Base-by-base conservation (phyloP, 139 green algal genomes). In the Microglena sp. region DNA sequence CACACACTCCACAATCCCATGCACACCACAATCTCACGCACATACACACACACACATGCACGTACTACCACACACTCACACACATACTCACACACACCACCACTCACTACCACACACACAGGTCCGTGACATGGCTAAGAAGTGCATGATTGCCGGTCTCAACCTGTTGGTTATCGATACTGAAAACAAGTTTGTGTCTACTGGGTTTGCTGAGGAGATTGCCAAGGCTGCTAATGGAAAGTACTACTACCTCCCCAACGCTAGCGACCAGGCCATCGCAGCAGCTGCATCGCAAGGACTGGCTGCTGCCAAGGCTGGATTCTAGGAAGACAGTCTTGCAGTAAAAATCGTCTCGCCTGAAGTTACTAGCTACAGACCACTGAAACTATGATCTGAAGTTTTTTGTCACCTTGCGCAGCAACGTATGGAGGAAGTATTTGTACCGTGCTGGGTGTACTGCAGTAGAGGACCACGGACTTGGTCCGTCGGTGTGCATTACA, bases 161-260 rank as follows among this genome's bases (percentile, higher is more conserved):
- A 81, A 95, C 64, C 73, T 98, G 74, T 81, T 99, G 55, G 93
- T 99, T 34, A 99, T 99, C 58, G 94, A 99, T 84, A 99, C 90
- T 27, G 93, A 97, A 73, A 97, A 97, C 83, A 96, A 97, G 81
- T 99, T 99, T 82, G 94, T 99, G 34, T 95, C 84, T n/a, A 98
- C 94, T 8, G 91, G 94, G 24, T 98, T 98, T 82, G 91, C 94
- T 4, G 89, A 99, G 79, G 91, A 99, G 73, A 97, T 99, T 65
- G 81, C 94, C 33, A 91, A 92, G 68, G 67, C 70, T 22, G 45
- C 35, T 11, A 34, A 62, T 22, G 85, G 85, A 53, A 84, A 87
- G 67, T 96, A 96, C 76, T 97, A 98, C 80, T 98, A 98, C 79
- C 80, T 98, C 62, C 92, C 92, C 15, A 96, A 97, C 61, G 92